Evolutionary conservation across 441 rosid genomes (phyloP), one percentile per base, ranked within the genome.

Genomic region (Viola pubescens): DNA sequence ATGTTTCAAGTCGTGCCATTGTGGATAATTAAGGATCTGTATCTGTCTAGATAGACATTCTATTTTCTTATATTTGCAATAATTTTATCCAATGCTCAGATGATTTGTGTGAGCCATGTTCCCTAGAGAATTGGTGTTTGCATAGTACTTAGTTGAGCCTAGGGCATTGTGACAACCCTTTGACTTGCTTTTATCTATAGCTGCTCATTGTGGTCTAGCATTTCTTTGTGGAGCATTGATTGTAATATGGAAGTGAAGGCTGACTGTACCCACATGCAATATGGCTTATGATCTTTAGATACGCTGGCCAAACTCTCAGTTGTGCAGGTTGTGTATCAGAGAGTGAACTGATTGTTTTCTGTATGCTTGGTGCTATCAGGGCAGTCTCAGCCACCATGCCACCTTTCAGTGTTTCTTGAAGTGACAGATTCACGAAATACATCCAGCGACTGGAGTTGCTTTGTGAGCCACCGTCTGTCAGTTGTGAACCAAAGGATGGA

Each of bases 311-410:
- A 46, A 63, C 58, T 73, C 58, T 16, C 54, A 47, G 61, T 63
- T 60, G 47, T 60, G 52, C 55, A 60, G 63, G 71, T 73, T 52
- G 50, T 46, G 19, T 63, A 60, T 78, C 38, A 63, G 61, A 58
- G 73, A 71, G 66, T 64, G 72, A 68, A 74, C 77, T 86, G 77
- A 79, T 64, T 72, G 59, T 68, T 70, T 73, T 45, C 45, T 58
- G 56, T 62, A 70, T 78, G 70, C 67, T 87, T 75, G 73, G 74
- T 82, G 87, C 80, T 82, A 82, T 76, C 97, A 94, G 99, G 99
- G 85, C 99, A 94, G 97, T 94, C 99, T 77, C 99, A 94, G 83
- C 99, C 99, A 74, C 98, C 99, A 60, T 88, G 98, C 76, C 99
- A 94, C 82, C 90, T 94, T 73, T 94, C 99, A 9, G 99, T 94